Evolutionary conservation across 2,329 filamentous ascomycete genomes (phyloP).

Genomic region (Fusarium humuli): DNA sequence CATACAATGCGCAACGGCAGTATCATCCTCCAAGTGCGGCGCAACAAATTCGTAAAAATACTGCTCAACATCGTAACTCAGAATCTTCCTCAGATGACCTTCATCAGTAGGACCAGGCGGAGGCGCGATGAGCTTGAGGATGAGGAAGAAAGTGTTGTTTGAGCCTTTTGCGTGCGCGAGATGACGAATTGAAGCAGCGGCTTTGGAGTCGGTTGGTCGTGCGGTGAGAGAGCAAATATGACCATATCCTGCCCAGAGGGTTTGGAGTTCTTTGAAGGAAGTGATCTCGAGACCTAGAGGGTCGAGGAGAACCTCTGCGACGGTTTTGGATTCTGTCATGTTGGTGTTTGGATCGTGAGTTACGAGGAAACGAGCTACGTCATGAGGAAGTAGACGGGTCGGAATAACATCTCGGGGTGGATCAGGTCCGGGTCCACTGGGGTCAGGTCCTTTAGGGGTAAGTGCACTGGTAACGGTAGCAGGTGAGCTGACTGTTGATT

Average conservation of each 20-base stretch:
- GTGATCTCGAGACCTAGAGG: conserved; percentile 56
- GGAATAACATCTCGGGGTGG: conserved; percentile 32
- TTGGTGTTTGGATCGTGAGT: neutral
- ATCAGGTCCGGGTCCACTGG: too few relatives aligned
- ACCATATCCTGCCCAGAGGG: conserved; percentile 65
- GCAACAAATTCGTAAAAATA: conserved; percentile 71
- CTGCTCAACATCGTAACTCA: conserved; percentile 76
- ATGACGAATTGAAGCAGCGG: conserved; percentile 20
- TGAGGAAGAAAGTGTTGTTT: conserved; percentile 53
- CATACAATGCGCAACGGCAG: conserved; percentile 64
- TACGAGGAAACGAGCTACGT: neutral
- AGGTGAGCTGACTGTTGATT: neutral
- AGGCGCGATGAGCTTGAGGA: conserved; percentile 71
- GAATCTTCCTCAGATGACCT: conserved; percentile 72
- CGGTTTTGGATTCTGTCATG: conserved; percentile 38
- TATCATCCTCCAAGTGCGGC: conserved; percentile 56
- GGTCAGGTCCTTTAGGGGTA: too few relatives aligned
- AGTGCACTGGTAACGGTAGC: neutral
- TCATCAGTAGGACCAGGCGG: conserved; percentile 58
- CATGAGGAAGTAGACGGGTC: conserved; percentile 13
- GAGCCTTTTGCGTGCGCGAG: conserved; percentile 9
- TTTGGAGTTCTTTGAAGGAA: conserved; percentile 55
- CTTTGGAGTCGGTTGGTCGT: conserved; percentile 44
- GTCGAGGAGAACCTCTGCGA: conserved; percentile 56
- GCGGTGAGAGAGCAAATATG: conserved; percentile 68